Evolutionary conservation across 1,139 yeast species (phyloP).

Genomic region (Geotrichum aggregatum): DNA sequence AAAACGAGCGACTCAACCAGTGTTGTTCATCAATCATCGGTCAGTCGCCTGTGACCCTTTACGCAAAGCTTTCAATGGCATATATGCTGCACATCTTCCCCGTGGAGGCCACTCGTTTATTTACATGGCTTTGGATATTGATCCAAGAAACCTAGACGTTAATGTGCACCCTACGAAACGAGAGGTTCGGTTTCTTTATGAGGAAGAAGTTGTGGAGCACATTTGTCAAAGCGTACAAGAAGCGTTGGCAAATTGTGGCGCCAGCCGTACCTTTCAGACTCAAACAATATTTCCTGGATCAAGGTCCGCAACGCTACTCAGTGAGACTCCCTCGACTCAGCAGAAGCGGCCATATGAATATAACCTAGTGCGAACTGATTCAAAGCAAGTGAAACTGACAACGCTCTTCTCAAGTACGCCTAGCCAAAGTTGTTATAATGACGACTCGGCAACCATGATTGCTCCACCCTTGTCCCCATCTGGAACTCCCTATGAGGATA

Average conservation of each 20-base stretch:
- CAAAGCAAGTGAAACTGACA: constrained; percentile 57
- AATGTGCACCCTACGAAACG: constrained; percentile 94
- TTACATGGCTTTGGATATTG: constrained; percentile 62
- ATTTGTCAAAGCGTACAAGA: constrained; percentile 52
- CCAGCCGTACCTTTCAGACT: constrained; percentile 64
- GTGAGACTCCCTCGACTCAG: constrained; percentile 14
- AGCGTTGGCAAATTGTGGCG: constrained; percentile 56
- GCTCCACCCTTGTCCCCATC: neutral
- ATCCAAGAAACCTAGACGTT: constrained; percentile 75
- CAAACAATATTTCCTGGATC: constrained; percentile 47
- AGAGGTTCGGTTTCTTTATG: constrained; percentile 81
- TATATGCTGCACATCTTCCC: constrained; percentile 67
- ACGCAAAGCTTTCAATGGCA: constrained; percentile 60
- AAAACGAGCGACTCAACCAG: constrained; percentile 62
- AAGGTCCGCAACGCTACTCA: constrained; percentile 4
- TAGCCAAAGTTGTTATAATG: neutral
- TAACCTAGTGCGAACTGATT: constrained; percentile 58
- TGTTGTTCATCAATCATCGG: constrained; percentile 80
- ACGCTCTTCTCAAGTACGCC: constrained; percentile 37
- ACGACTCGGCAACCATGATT: neutral
- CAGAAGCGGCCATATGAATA: constrained; percentile 35
- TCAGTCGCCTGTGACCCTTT: constrained; percentile 80
- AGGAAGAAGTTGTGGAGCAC: constrained; percentile 74
- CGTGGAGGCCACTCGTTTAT: constrained; percentile 77
- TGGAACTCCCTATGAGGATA: neutral